These are phyloP conservation scores for Colletotrichum agaves DNA, from an alignment of 2,329 filamentous ascomycete genomes.

Conservation along the genomic window DNA sequence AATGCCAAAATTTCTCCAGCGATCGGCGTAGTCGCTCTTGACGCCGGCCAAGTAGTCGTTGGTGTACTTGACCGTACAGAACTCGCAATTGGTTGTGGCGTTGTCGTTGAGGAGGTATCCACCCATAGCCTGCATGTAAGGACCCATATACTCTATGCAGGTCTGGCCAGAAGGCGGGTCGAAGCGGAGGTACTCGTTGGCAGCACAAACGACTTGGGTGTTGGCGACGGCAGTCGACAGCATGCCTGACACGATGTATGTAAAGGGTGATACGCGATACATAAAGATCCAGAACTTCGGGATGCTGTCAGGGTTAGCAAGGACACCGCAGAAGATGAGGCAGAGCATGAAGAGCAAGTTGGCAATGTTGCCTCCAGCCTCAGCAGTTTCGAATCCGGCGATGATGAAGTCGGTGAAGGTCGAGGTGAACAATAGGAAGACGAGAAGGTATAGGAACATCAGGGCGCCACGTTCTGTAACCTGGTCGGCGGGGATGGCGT, in stretches of 20 bases:
- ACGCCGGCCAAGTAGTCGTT: conserved; percentile 62
- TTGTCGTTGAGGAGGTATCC: conserved; percentile 64
- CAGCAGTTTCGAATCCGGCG: conserved; percentile 78
- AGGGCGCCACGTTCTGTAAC: conserved; percentile 77
- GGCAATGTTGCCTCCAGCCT: conserved; percentile 80
- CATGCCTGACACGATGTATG: conserved; percentile 81
- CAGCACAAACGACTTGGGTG: conserved; percentile 71
- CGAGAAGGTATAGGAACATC: conserved; percentile 80
- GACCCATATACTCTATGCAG: conserved; percentile 68
- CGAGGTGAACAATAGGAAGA: conserved; percentile 82
- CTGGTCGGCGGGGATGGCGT: conserved; percentile 70
- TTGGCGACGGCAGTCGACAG: conserved; percentile 76
- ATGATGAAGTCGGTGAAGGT: conserved; percentile 86
- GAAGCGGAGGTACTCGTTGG: conserved; percentile 77
- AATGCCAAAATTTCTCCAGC: conserved; percentile 77
- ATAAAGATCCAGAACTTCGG: conserved; percentile 87
- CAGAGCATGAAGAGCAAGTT: conserved; percentile 79
- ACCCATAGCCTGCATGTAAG: conserved; percentile 59
- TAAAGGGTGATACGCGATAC: conserved; percentile 85
- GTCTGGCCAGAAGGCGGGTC: conserved; percentile 66
- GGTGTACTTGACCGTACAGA: conserved; percentile 62
- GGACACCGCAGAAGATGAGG: conserved; percentile 80
- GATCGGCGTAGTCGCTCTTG: conserved; percentile 63
- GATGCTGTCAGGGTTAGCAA: conserved; percentile 70
- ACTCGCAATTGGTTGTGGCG: conserved; percentile 64